A percentile compares a stretch with the other conserved stretches of the same genome.
phyloP scores from a whole-genome alignment of 768 basidiomycete genomes.

The Suillus subaureus region DNA sequence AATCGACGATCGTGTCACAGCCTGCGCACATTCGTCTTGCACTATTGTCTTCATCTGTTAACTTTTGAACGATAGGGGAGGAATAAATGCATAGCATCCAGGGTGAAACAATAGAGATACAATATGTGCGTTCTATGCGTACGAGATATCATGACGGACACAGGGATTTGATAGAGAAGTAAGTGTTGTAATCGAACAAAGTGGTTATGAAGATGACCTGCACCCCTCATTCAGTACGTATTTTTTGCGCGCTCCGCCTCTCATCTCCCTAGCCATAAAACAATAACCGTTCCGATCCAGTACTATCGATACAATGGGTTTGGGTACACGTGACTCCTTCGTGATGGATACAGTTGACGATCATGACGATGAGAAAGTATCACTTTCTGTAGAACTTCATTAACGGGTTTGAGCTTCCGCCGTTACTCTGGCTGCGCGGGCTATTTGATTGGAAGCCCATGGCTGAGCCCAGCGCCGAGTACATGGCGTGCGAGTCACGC shows the following conservation, averaged over 20 bases:
- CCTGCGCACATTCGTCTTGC: neutral
- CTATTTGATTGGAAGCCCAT: constrained; percentile 26
- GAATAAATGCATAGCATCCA: constrained; percentile 11
- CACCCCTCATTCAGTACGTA: constrained; percentile 5
- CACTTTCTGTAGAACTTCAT: constrained; percentile 41
- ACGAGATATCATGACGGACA: constrained; percentile 19
- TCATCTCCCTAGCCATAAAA: constrained; percentile 11
- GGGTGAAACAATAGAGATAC: constrained; percentile 21
- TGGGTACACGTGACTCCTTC: constrained; percentile 14
- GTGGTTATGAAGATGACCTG: constrained; percentile 11
- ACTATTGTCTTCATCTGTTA: constrained; percentile 9
- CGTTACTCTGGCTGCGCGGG: constrained; percentile 25
- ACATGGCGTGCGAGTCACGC: constrained; percentile 61
- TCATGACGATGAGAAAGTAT: constrained; percentile 7
- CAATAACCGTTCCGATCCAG: constrained; percentile 5
- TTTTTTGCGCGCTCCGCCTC: constrained; percentile 4
- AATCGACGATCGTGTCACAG: neutral
- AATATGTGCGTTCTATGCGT: constrained; percentile 22
- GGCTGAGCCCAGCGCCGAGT: constrained; percentile 47
- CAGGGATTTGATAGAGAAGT: constrained; percentile 21
- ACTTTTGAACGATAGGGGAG: constrained; percentile 1
- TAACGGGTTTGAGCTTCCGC: constrained; percentile 30
- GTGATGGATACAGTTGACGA: constrained; percentile 12
- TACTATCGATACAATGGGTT: constrained; percentile 30
- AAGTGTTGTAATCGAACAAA: constrained; percentile 8